Conservation (phyloP, 306 rosid genomes). For the Hylodesmum podocarpum region DNA sequence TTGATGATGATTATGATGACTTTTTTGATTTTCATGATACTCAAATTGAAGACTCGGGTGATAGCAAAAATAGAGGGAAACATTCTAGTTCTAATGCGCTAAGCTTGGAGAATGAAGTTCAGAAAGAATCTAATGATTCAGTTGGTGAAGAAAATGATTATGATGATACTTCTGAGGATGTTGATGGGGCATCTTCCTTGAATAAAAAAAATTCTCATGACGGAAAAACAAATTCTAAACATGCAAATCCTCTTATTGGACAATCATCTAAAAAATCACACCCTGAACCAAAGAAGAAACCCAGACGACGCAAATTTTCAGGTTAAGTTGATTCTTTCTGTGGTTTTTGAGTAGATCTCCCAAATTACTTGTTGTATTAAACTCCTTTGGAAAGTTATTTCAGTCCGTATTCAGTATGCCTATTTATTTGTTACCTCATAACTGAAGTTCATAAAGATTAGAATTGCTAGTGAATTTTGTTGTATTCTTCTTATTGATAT, state of each 20-base stretch:
- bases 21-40: conserved; percentile 60
- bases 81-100: conserved; percentile 34
- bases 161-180: conserved; percentile 38
- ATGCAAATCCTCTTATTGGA: conserved; percentile 27
- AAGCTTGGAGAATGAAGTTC: conserved; percentile 39
- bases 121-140: conserved; percentile 40
- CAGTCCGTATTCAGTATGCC: not conserved
- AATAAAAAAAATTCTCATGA: conserved; percentile 30
- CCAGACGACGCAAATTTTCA: conserved; percentile 66
- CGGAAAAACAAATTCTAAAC: conserved; percentile 48
- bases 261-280: conserved; percentile 49
- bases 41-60: conserved; percentile 54
- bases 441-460: conserved; percentile 20
- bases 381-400: conserved; percentile 22
- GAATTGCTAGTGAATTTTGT: conserved; percentile 5
- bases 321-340: conserved; percentile 45
- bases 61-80: conserved; percentile 41
- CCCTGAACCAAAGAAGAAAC: conserved; percentile 61
- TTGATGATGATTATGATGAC: conserved; percentile 83
- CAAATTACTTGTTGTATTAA: not conserved
- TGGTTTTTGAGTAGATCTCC: not conserved
- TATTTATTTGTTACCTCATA: not conserved
- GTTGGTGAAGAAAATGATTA: conserved; percentile 34
- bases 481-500: conserved; percentile 1
- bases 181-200: conserved; percentile 42